Conservation (phyloP, 331 rosid genomes). For the Cydonia oblonga region DNA sequence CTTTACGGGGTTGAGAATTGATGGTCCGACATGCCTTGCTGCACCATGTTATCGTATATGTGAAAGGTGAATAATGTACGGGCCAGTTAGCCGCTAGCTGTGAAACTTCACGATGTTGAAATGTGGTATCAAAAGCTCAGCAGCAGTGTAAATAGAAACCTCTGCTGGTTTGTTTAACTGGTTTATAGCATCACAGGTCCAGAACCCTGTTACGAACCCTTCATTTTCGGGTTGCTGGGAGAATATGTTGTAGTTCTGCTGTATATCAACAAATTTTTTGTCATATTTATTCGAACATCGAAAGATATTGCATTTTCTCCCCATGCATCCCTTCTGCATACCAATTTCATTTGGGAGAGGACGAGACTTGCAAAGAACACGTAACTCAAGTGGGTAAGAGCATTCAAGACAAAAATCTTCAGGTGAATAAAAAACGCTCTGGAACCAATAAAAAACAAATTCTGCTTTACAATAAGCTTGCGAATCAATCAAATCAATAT, state of each 20-base stretch:
- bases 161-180: background rate
- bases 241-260: constrained; percentile 23
- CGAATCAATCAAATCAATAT: constrained; percentile 1
- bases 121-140: constrained; percentile 14
- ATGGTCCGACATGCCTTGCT: constrained; percentile 11
- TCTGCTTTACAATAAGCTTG: background rate
- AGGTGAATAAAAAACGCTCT: no score
- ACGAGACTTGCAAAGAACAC: background rate
- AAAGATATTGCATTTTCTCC: background rate
- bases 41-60: background rate
- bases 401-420: background rate
- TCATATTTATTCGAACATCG: constrained; percentile 14
- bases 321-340: background rate
- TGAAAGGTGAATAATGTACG: background rate
- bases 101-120: constrained; percentile 23
- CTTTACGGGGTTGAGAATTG: constrained; percentile 7
- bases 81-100: constrained; percentile 16
- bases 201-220: constrained; percentile 13
- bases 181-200: constrained; percentile 25
- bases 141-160: constrained; percentile 55
- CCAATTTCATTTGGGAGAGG: background rate
- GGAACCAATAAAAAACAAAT: background rate
- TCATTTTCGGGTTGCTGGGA: background rate
- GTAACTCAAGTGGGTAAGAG: background rate
- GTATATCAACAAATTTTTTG: constrained; percentile 31